Base-by-base conservation (phyloP, 2,329 filamentous ascomycete genomes). In the Fusarium sp. region DNA sequence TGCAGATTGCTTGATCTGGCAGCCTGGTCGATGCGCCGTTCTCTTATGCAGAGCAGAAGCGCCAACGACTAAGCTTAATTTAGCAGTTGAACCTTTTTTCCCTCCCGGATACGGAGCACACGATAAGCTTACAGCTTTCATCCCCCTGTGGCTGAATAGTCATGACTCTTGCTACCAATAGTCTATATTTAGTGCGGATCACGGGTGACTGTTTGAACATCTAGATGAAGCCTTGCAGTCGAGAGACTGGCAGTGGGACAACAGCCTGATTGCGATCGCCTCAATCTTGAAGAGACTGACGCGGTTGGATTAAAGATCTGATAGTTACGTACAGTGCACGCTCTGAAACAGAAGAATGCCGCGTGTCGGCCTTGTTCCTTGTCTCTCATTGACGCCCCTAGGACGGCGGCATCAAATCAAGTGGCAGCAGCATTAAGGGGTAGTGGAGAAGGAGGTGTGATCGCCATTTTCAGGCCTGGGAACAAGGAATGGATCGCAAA, bases 351-450 rank as follows among this genome's bases (percentile, higher is more conserved):
- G 26, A 28, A 28, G 26, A 28, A 28, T 53, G 47, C 19, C 49
- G 58, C 56, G 54, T 53, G 55, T 58, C 53, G 53, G 53, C 26
- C 35, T 12, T 12, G 12, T 48, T 46, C 36, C 54, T 26, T 59
- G 57, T 46, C 54, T 60, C 48, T 38, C 25, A 26, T 58, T 24
- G 43, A 41, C 50, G 10, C 38, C 35, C 34, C 10, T 13, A 15
- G 25, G 11, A 38, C 34, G 19, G n/a, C 22, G 38, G 43, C 29
- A 44, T 49, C 46, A 64, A 59, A 63, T 64, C 48, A 59, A 26
- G 36, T 50, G 41, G 22, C 36, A 25, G 11, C 25, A 42, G 32
- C 22, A 63, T 60, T 61, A 61, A 63, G 60, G 60, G 60, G 60
- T 28, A 64, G 60, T 63, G 60, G 60, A 22, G 60, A 50, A 50